Evolutionary conservation across 108 stramenopile genomes (phyloP).

Genomic region (Nitzschia inconspicua): DNA sequence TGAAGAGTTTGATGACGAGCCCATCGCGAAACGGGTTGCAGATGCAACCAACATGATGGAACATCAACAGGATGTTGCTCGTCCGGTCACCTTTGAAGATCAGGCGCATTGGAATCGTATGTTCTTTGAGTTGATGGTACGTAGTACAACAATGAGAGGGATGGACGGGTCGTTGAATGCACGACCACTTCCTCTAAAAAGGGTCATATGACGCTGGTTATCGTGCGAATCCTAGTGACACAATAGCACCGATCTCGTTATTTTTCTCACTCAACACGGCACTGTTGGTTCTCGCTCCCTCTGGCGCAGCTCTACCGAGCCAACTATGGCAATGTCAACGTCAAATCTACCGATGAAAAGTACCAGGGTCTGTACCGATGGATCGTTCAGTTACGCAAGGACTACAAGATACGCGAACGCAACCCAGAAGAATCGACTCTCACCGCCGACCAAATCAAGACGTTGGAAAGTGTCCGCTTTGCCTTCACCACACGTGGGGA

Average conservation of each 20-base stretch:
- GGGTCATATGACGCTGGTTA: too few species aligned
- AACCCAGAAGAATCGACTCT: slow-evolving; percentile 21
- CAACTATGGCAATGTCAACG: slow-evolving; percentile 15
- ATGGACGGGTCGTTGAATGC: too few species aligned
- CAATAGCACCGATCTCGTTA: too few species aligned
- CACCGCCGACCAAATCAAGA: slow-evolving; percentile 11
- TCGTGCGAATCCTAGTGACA: too few species aligned
- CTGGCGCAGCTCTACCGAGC: slow-evolving; percentile 21
- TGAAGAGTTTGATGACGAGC: too few species aligned
- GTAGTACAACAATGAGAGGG: too few species aligned
- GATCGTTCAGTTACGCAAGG: slow-evolving; percentile 41
- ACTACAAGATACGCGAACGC: slow-evolving; percentile 41
- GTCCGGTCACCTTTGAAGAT: slow-evolving; percentile 5
- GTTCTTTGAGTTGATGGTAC: slow-evolving; percentile 28
- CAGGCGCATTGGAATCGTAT: slow-evolving; percentile 19
- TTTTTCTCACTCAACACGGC: too few species aligned
- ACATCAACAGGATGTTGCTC: too few species aligned
- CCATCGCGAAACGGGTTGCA: too few species aligned
- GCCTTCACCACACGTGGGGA: slow-evolving; percentile 26
- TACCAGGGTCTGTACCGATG: slow-evolving; percentile 33
- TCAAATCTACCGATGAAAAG: slow-evolving; percentile 18
- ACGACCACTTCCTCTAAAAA: too few species aligned
- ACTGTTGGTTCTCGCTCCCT: too few species aligned
- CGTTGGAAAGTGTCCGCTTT: slow-evolving; percentile 16
- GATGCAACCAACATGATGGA: too few species aligned